A percentile compares a stretch with the other conserved stretches of the same genome.
phyloP scores from a whole-genome alignment of 164 flowering plant genomes.

The Dillenia turbinata region DNA sequence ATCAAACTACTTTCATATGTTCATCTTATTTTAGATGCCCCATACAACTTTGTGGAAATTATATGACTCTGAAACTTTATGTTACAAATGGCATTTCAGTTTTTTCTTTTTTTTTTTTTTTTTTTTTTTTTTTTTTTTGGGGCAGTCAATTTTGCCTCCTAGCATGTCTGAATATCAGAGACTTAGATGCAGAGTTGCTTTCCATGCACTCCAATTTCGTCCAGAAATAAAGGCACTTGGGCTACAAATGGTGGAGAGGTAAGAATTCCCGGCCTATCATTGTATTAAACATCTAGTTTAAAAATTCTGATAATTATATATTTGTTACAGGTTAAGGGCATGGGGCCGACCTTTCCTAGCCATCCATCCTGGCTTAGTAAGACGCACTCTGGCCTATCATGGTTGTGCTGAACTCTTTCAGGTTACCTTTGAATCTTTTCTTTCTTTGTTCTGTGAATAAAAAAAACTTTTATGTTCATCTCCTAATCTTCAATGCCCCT shows the following conservation, averaged over 20 bases:
- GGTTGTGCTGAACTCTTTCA: conserved; percentile 99
- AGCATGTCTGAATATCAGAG: conserved; percentile 79
- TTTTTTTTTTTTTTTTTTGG: too few species aligned
- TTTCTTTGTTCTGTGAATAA: neutral
- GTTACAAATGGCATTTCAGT: too few species aligned
- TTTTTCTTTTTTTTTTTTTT: too few species aligned
- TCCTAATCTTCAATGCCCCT: too few species aligned
- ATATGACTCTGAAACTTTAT: too few species aligned
- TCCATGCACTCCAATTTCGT: conserved; percentile 90
- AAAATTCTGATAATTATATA: too few species aligned
- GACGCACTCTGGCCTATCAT: conserved; percentile 87
- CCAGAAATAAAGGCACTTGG: conserved; percentile 77
- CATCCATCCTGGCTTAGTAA: conserved; percentile 80
- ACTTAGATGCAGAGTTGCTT: conserved; percentile 96
- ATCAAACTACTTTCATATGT: too few species aligned
- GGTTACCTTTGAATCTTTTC: conserved; percentile 33
- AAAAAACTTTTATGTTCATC: too few species aligned
- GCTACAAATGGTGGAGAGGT: conserved; percentile 71
- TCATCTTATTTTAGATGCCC: too few species aligned
- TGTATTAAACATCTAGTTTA: too few species aligned
- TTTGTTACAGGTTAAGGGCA: conserved; percentile 55
- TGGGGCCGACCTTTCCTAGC: conserved; percentile 81
- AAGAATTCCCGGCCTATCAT: conserved; percentile 3
- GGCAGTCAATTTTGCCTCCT: conserved; percentile 78
- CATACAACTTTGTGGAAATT: too few species aligned